Evolutionary conservation across 768 basidiomycete genomes (phyloP).

Genomic region (Trichaptum fuscoviolaceum): DNA sequence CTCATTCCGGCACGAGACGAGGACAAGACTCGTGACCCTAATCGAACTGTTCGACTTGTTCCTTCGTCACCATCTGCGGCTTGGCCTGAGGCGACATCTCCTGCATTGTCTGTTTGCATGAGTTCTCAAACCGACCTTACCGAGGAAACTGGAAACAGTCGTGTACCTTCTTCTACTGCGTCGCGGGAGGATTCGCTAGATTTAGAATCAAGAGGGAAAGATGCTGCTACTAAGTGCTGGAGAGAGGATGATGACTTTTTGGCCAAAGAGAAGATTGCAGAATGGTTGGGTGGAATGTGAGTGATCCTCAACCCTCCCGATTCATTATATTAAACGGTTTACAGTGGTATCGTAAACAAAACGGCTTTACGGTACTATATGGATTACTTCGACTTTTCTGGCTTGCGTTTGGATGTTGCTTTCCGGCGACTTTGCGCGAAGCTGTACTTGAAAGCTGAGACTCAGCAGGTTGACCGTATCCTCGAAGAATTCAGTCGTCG

Average conservation of each 20-base stretch:
- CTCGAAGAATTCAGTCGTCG: conserved; percentile 85
- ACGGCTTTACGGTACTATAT: conserved; percentile 76
- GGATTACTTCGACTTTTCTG: conserved; percentile 82
- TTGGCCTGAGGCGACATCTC: conserved; percentile 3
- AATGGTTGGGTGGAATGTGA: conserved; percentile 91
- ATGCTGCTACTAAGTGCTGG: conserved; percentile 75
- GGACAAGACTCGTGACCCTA: conserved; percentile 36
- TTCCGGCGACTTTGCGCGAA: conserved; percentile 82
- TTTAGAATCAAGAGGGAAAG: conserved; percentile 59
- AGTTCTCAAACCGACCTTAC: conserved; percentile 53
- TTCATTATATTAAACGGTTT: conserved; percentile 7
- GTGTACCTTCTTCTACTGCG: conserved; percentile 38
- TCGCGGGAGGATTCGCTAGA: conserved; percentile 49
- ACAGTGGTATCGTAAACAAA: conserved; percentile 72
- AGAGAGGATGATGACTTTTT: conserved; percentile 82
- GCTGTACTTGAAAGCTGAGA: conserved; percentile 91
- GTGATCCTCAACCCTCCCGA: conserved; percentile 30
- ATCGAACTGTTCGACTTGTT: conserved; percentile 16
- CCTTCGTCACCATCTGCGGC: conserved; percentile 10
- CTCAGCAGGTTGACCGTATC: conserved; percentile 96
- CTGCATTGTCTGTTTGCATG: conserved; percentile 19
- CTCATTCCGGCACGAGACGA: conserved; percentile 54
- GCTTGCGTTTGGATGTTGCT: conserved; percentile 77
- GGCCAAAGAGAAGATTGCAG: conserved; percentile 87
- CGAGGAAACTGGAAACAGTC: conserved; percentile 42